A percentile compares a stretch with the other conserved stretches of the same genome.
Conservation (phyloP, 805 yeast species). For the Maudiozyma turicensis region DNA sequence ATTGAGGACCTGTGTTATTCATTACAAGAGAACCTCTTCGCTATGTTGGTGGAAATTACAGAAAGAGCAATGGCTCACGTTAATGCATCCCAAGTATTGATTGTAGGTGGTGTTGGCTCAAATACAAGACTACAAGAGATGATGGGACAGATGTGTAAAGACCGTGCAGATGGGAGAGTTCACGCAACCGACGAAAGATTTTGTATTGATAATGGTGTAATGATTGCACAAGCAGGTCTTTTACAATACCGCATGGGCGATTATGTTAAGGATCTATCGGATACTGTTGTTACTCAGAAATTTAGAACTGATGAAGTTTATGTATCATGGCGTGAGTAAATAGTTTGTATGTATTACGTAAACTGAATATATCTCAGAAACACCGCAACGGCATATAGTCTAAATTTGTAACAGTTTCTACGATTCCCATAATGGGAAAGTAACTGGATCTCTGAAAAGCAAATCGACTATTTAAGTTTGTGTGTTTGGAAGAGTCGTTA, state of each 20-base stretch:
- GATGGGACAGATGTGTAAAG: slow-evolving; percentile 94
- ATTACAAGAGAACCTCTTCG: slow-evolving; percentile 82
- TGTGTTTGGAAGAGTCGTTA: too few species aligned
- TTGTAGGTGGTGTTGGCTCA: slow-evolving; percentile 98
- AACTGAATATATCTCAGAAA: too few species aligned
- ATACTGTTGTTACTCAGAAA: slow-evolving; percentile 85
- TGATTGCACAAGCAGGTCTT: slow-evolving; percentile 98
- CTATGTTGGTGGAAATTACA: slow-evolving; percentile 96
- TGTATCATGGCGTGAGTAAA: slow-evolving; percentile 74
- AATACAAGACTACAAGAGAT: slow-evolving; percentile 84
- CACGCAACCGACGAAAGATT: slow-evolving; percentile 94
- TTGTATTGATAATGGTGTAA: slow-evolving; percentile 95
- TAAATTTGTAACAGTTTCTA: too few species aligned
- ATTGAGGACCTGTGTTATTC: slow-evolving; percentile 88
- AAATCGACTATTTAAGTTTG: too few species aligned
- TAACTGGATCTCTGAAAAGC: too few species aligned
- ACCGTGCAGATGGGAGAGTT: slow-evolving; percentile 71
- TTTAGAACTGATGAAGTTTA: slow-evolving; percentile 91
- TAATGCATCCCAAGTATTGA: slow-evolving; percentile 73
- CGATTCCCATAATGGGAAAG: too few species aligned
- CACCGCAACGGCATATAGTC: too few species aligned
- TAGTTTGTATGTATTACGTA: too few species aligned
- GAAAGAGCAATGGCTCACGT: slow-evolving; percentile 99
- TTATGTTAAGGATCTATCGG: slow-evolving; percentile 39
- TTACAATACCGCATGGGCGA: slow-evolving; percentile 78